Percentiles rank a stretch among this genome's conserved stretches.
Conservation (phyloP, 2,329 filamentous ascomycete species). For the Colletotrichum agaves region DNA sequence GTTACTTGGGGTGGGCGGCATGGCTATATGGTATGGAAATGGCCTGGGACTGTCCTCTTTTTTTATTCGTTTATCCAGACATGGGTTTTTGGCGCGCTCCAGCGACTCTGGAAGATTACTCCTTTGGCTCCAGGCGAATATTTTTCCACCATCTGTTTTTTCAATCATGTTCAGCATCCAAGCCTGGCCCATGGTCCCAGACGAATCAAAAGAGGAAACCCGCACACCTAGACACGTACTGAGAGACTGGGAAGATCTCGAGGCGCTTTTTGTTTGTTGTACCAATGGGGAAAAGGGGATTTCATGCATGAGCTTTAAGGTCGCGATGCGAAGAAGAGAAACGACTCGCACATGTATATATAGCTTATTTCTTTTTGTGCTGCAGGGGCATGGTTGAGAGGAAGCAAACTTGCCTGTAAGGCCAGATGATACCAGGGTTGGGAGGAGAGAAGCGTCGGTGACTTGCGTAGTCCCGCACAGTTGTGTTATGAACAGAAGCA, state of each 20-base stretch:
- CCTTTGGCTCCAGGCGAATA: slow-evolving; percentile 27
- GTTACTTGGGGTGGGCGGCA: slow-evolving; percentile 37
- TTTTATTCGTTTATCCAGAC: slow-evolving; percentile 31
- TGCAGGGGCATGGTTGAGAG: slow-evolving; percentile 31
- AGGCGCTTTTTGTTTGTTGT: slow-evolving; percentile 12
- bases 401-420: slow-evolving; percentile 24
- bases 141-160: slow-evolving; percentile 22
- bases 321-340: slow-evolving; percentile 36
- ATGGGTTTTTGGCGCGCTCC: slow-evolving; percentile 33
- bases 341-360: slow-evolving; percentile 39
- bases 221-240: slow-evolving; percentile 31
- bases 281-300: slow-evolving; percentile 29
- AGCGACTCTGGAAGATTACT: slow-evolving; percentile 27
- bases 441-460: slow-evolving; percentile 26
- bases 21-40: slow-evolving; percentile 31
- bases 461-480: slow-evolving; percentile 6
- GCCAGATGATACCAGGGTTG: slow-evolving; percentile 38
- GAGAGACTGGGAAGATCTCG: slow-evolving; percentile 33
- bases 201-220: slow-evolving; percentile 31
- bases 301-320: slow-evolving; percentile 36
- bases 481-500: slow-evolving; percentile 25
- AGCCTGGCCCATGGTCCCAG: slow-evolving; percentile 25
- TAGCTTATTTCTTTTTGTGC: slow-evolving; percentile 38
- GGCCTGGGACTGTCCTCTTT: slow-evolving; percentile 31
- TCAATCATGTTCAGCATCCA: slow-evolving; percentile 30